These are phyloP conservation scores for Pseudogymnoascus destructans DNA, from an alignment of 2,329 filamentous ascomycete species.

Conservation along the genomic window DNA sequence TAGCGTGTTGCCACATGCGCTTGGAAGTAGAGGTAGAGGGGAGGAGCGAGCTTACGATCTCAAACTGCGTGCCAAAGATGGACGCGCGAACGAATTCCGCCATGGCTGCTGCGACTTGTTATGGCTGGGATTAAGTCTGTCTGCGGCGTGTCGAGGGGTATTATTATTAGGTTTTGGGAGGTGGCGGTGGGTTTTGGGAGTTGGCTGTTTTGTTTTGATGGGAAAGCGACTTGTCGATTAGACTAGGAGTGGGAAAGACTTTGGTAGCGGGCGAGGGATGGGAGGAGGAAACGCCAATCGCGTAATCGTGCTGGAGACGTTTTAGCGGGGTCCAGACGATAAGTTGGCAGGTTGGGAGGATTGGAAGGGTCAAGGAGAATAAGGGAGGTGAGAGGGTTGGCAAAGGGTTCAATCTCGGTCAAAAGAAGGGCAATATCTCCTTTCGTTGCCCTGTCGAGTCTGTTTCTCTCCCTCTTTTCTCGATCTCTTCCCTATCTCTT, in stretches of 20 bases:
- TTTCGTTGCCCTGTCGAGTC: background rate
- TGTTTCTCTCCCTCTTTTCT: background rate
- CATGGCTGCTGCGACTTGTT: conserved; percentile 41
- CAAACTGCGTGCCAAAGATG: conserved; percentile 98
- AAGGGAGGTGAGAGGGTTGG: background rate
- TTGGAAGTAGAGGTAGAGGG: background rate
- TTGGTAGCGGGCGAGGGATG: background rate
- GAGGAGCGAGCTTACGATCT: conserved; percentile 43
- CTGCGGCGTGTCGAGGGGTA: background rate
- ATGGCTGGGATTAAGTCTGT: background rate
- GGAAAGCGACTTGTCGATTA: conserved; percentile 7
- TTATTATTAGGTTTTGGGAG: background rate
- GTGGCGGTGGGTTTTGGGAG: background rate
- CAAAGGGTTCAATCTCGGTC: background rate
- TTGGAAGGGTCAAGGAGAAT: background rate
- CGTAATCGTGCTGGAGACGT: background rate
- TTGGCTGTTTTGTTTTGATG: background rate
- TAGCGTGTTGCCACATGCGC: background rate
- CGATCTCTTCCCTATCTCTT: background rate
- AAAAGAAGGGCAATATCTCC: background rate
- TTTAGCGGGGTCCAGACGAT: background rate
- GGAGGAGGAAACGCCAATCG: background rate
- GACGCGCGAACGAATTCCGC: conserved; percentile 98
- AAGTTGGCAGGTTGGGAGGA: background rate
- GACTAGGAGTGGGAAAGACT: background rate